Base-by-base conservation (phyloP, 140 eudicot genomes). In the Anethum foeniculum region DNA sequence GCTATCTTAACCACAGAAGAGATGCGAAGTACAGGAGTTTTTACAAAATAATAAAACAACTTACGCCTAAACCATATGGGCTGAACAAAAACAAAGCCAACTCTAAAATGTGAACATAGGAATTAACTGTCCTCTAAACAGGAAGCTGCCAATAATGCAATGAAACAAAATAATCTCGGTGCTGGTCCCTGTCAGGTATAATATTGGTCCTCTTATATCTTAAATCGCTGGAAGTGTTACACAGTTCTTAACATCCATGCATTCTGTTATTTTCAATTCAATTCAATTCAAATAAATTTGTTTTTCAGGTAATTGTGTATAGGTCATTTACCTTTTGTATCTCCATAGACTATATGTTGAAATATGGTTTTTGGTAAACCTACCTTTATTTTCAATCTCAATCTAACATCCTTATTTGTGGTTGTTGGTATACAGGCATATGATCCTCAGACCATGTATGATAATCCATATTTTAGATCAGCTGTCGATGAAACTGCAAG, bases 391-490 rank as follows among this genome's bases (percentile, higher is more conserved):
- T 28, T 52, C 7, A 23, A 34, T 77, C 41, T 30, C 80, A 72
- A 78, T 46, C 9, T 58, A 30, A 71, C 52, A 34, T 78, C 7
- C 80, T 86, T 81, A 76, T 73, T 67, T 82, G 43, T 74, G 8
- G 6, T 79, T n/a, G 4, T 84, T 32, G 83, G 71, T 71, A 44
- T 69, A 83, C 97, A 93, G 95, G 88, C 90, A 38, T 93, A 91
- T 71, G 97, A 91, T 69, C 84, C 94, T n/a, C 97, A 90, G 84
- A 75, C 85, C 41, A 89, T 91, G 76, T 88, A 89, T 82, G 94
- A 93, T 77, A 87, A 88, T 14, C 88, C 95, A 6, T 93, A 89
- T 83, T 88, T 91, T 84, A 87, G 95, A 82, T 90, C 92, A 39
- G 71, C 86, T 69, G 81, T 85, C 73, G 95, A 87, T 82, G 98